Conservation (phyloP, 164 flowering plant genomes). For the Litsea cubeba region DNA sequence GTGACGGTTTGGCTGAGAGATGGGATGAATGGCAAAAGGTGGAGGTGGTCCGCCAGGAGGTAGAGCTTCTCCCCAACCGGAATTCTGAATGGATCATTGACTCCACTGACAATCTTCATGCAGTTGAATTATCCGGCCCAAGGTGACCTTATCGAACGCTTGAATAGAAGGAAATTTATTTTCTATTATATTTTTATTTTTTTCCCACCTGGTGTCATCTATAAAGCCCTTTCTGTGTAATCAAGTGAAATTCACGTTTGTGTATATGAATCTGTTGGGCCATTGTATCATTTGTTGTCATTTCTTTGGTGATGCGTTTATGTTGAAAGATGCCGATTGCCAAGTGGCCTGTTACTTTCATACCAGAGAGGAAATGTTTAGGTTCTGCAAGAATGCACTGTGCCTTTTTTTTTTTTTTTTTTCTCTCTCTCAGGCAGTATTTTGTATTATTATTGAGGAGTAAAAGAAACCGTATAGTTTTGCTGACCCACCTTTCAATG, state of each 20-base stretch:
- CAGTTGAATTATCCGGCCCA: slow-evolving; percentile 85
- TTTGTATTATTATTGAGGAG: too few species aligned
- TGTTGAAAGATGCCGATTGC: background rate
- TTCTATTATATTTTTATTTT: slow-evolving; percentile 10
- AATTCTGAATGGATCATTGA: slow-evolving; percentile 78
- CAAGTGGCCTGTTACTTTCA: background rate
- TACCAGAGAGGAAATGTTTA: background rate
- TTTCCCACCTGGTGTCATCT: slow-evolving; percentile 1
- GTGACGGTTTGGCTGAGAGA: slow-evolving; percentile 90
- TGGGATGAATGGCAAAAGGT: slow-evolving; percentile 99
- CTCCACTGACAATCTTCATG: slow-evolving; percentile 73
- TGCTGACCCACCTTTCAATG: too few species aligned
- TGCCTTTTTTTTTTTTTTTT: background rate
- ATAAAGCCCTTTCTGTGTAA: background rate
- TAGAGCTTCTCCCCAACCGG: slow-evolving; percentile 50
- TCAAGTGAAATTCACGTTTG: slow-evolving; percentile 2
- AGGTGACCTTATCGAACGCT: slow-evolving; percentile 41
- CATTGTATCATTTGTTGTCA: slow-evolving; percentile 1
- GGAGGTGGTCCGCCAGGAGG: slow-evolving; percentile 75
- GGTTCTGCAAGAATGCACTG: background rate
- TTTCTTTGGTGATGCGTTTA: background rate
- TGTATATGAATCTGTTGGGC: slow-evolving; percentile 6
- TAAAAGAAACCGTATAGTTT: too few species aligned
- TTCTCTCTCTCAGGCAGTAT: too few species aligned
- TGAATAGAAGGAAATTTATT: slow-evolving; percentile 25